Evolutionary conservation across 2,329 filamentous ascomycete species (phyloP).

Genomic region (Phoma sp.): DNA sequence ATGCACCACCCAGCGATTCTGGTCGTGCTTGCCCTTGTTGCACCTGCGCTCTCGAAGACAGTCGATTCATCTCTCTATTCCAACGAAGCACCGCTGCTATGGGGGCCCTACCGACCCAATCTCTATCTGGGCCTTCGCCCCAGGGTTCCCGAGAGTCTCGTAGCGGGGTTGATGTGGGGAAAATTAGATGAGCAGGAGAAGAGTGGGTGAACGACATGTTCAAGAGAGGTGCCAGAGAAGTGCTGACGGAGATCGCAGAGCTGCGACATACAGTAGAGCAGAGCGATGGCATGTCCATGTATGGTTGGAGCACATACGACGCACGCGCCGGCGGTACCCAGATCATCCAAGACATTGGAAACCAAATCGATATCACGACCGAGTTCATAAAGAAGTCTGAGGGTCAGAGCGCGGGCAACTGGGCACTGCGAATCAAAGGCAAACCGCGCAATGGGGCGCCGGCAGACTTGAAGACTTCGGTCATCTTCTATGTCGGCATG

Average conservation of each 20-base stretch:
- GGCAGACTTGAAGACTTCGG: conserved; percentile 70
- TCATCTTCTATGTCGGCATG: conserved; percentile 81
- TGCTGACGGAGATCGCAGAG: conserved; percentile 42
- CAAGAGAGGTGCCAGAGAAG: not conserved
- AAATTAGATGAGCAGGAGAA: conserved; percentile 79
- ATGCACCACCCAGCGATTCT: conserved; percentile 31
- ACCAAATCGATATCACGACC: conserved; percentile 86
- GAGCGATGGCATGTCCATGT: conserved; percentile 87
- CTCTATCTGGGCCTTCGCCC: conserved; percentile 90
- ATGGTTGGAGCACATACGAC: conserved; percentile 97
- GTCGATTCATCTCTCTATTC: conserved; percentile 20
- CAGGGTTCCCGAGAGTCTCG: conserved; percentile 77
- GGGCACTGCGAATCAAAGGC: conserved; percentile 86
- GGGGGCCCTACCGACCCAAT: conserved; percentile 94
- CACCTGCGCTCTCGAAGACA: conserved; percentile 14
- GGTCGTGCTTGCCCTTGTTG: conserved; percentile 23
- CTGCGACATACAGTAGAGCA: conserved; percentile 95
- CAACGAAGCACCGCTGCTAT: conserved; percentile 82
- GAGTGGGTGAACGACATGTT: conserved; percentile 60
- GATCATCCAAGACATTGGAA: conserved; percentile 84
- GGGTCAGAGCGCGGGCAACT: conserved; percentile 83
- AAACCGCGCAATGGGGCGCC: conserved; percentile 71
- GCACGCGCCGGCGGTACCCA: conserved; percentile 82
- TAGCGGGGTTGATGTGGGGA: conserved; percentile 85
- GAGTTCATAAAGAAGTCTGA: conserved; percentile 90